Conservation (phyloP, 169 alveolate genomes). For the Plasmodium chabaudi region DNA sequence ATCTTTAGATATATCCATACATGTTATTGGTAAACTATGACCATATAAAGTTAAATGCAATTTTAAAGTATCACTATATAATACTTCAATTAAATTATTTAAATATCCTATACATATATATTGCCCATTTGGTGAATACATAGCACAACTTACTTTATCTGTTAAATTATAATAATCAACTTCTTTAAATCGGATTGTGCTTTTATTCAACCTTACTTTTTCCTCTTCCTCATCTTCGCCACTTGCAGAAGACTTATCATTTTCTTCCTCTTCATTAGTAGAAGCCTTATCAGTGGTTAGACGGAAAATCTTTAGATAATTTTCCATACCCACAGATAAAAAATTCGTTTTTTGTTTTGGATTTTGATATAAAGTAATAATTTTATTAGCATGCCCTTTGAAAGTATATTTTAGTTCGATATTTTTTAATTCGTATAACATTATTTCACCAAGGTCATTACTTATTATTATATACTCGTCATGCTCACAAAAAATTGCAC, state of each 20-base stretch:
- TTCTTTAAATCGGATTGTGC: constrained; percentile 54
- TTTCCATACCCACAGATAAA: constrained; percentile 84
- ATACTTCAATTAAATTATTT: constrained; percentile 86
- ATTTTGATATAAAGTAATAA: constrained; percentile 68
- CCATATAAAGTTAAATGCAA: constrained; percentile 90
- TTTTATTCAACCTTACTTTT: constrained; percentile 6
- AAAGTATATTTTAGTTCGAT: constrained; percentile 73
- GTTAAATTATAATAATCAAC: constrained; percentile 29
- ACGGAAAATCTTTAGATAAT: constrained; percentile 77
- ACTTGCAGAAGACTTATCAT: constrained; percentile 9
- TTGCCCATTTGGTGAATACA: constrained; percentile 82
- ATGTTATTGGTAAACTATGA: constrained; percentile 90
- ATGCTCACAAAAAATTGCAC: constrained; percentile 77
- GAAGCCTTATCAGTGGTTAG: constrained; percentile 25
- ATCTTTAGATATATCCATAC: constrained; percentile 88
- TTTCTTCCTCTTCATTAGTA: background rate
- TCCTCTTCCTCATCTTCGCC: background rate
- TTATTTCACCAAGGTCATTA: constrained; percentile 76
- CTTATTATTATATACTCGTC: constrained; percentile 78
- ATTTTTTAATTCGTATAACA: constrained; percentile 77
- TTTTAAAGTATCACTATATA: constrained; percentile 87
- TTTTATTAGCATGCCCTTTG: constrained; percentile 78
- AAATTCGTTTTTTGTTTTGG: constrained; percentile 75
- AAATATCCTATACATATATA: constrained; percentile 85
- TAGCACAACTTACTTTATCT: constrained; percentile 79